These are phyloP conservation scores for Durio zibethinus DNA, from an alignment of 345 rosid genomes.

Conservation along the genomic window DNA sequence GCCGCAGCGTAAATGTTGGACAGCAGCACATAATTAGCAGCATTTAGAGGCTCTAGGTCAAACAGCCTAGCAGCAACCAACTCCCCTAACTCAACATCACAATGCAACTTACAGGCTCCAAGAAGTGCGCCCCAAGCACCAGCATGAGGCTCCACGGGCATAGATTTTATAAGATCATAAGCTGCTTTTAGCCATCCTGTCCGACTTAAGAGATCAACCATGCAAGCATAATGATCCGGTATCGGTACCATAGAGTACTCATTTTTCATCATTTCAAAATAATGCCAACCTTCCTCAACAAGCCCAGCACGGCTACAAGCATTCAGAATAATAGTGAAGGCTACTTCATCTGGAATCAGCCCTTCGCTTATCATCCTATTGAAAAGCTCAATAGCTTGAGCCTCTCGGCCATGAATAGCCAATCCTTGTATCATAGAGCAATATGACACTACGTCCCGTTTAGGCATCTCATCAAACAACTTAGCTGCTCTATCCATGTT, in stretches of 20 bases:
- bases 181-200: background rate
- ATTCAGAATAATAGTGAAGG: conserved; percentile 62
- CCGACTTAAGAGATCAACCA: conserved; percentile 15
- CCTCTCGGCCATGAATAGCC: conserved; percentile 13
- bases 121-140: conserved; percentile 19
- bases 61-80: conserved; percentile 28
- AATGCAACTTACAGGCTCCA: conserved; percentile 13
- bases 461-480: conserved; percentile 9
- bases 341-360: conserved; percentile 56
- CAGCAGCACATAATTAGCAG: conserved; percentile 51
- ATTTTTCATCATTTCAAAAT: conserved; percentile 5
- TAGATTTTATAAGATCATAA: conserved; percentile 7
- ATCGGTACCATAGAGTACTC: conserved; percentile 37
- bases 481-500: conserved; percentile 10
- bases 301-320: conserved; percentile 37
- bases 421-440: conserved; percentile 18
- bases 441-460: background rate
- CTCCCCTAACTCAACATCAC: conserved; percentile 38
- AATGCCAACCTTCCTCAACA: conserved; percentile 20
- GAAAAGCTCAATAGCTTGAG: conserved; percentile 14
- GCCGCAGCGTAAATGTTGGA: conserved; percentile 31
- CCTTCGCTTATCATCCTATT: conserved; percentile 58
- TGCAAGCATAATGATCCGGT: conserved; percentile 28
- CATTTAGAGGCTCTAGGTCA: conserved; percentile 16
- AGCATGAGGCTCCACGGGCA: conserved; percentile 18